Evolutionary conservation across 2,329 filamentous ascomycete species (phyloP).

Genomic region (Sporothrix brasiliensis): DNA sequence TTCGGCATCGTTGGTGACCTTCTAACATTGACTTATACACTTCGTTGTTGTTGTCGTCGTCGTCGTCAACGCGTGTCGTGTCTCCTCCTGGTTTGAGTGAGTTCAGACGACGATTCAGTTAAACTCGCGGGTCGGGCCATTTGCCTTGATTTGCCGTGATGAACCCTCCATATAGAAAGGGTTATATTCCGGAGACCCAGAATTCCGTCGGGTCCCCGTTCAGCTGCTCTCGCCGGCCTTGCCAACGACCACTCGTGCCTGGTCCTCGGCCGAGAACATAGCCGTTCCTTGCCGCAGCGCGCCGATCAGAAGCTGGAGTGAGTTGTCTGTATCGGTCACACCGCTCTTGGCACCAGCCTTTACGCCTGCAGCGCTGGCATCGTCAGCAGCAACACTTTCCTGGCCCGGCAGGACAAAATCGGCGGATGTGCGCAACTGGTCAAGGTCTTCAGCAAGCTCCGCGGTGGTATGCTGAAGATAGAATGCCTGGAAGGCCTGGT

Average conservation of each 20-base stretch:
- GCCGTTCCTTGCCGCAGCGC: constrained; percentile 69
- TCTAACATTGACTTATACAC: too few species aligned
- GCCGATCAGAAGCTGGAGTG: constrained; percentile 61
- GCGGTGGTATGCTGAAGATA: constrained; percentile 70
- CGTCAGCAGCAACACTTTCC: constrained; percentile 67
- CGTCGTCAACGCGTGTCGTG: background rate
- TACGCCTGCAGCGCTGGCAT: constrained; percentile 38
- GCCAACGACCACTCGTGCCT: constrained; percentile 41
- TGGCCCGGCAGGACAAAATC: constrained; percentile 63
- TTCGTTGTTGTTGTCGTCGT: background rate
- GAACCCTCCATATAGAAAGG: too few species aligned
- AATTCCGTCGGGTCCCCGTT: background rate
- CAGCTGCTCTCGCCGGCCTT: background rate
- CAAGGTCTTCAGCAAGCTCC: constrained; percentile 74
- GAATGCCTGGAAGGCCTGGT: constrained; percentile 50
- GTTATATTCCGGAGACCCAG: background rate
- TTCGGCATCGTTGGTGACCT: too few species aligned
- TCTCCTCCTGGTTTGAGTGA: background rate
- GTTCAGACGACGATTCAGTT: background rate
- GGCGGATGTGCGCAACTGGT: constrained; percentile 67
- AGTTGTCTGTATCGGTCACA: constrained; percentile 48
- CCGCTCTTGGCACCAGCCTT: constrained; percentile 17
- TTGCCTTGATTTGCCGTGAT: too few species aligned
- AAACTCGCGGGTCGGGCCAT: background rate
- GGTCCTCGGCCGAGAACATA: constrained; percentile 59